Percentiles rank a stretch among this genome's conserved stretches.
phyloP scores from a whole-genome alignment of 2,329 filamentous ascomycete genomes.

The Ophiostoma fasciatum region DNA sequence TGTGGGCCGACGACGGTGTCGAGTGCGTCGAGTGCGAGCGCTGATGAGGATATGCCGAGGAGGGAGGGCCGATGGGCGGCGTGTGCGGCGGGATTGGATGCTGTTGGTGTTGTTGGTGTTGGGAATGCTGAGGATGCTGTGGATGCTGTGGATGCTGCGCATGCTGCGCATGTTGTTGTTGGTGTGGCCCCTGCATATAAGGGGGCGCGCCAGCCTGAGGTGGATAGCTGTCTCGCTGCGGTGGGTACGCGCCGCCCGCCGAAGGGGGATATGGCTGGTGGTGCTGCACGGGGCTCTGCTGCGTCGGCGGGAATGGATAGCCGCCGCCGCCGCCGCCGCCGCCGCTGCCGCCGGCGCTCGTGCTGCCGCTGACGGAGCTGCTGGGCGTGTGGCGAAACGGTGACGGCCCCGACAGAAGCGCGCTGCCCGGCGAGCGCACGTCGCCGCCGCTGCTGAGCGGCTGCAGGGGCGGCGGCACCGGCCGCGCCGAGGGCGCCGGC shows the following conservation, averaged over 20 bases:
- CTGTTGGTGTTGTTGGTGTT: slow-evolving; percentile 1
- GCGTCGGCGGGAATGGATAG: slow-evolving; percentile 35
- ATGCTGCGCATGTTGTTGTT: slow-evolving; percentile 25
- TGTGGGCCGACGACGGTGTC: slow-evolving; percentile 46
- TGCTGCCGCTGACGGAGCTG: slow-evolving; percentile 24
- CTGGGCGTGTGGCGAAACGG: slow-evolving; percentile 36
- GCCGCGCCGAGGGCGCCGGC: slow-evolving; percentile 16
- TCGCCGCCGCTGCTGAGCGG: slow-evolving; percentile 30
- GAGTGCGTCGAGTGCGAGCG: slow-evolving; percentile 45
- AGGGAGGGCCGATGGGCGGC: slow-evolving; percentile 30
- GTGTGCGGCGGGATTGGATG: slow-evolving; percentile 28
- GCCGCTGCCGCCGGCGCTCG: too few relatives aligned
- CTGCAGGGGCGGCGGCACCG: slow-evolving; percentile 31
- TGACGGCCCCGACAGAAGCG: slow-evolving; percentile 27
- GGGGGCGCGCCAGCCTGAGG: slow-evolving; percentile 18
- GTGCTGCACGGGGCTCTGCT: slow-evolving; percentile 35
- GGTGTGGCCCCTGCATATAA: slow-evolving; percentile 24
- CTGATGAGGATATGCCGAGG: slow-evolving; percentile 22
- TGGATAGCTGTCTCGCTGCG: slow-evolving; percentile 29
- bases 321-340: too few relatives aligned
- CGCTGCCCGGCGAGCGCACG: slow-evolving; percentile 33
- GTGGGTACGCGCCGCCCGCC: slow-evolving; percentile 23
- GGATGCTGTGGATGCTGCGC: slow-evolving; percentile 22
- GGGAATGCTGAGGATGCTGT: background rate
- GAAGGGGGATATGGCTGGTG: slow-evolving; percentile 18